These are phyloP conservation scores for Coemansia sp. DNA, from an alignment of 192 early-diverging fungal genomes.

Conservation along the genomic window DNA sequence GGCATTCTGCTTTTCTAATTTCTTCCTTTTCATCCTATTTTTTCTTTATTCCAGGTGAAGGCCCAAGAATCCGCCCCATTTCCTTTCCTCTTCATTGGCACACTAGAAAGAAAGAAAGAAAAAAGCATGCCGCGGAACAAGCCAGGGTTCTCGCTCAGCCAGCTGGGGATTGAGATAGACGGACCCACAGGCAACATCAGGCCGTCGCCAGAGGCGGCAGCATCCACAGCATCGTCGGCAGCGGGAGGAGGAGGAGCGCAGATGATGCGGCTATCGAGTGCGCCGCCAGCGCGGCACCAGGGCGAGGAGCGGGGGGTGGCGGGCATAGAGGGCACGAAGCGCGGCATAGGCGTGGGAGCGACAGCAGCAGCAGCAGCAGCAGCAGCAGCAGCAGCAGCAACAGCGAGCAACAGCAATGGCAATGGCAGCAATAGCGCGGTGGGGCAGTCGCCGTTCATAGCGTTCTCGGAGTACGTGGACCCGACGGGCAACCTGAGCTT, in stretches of 20 bases:
- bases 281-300: background rate
- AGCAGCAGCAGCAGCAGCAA: background rate
- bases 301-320: too few species aligned
- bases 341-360: background rate
- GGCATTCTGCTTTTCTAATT: too few species aligned
- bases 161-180: slow-evolving; percentile 33
- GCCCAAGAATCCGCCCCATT: too few species aligned
- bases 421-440: background rate
- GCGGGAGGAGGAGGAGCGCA: background rate
- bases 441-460: slow-evolving; percentile 21
- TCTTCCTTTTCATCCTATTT: too few species aligned
- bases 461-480: slow-evolving; percentile 45
- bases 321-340: too few species aligned
- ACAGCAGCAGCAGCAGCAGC: background rate
- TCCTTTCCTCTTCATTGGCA: background rate
- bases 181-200: slow-evolving; percentile 5
- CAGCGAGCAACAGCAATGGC: background rate
- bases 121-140: slow-evolving; percentile 42
- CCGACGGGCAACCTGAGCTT: slow-evolving; percentile 83
- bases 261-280: background rate
- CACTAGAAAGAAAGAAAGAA: background rate
- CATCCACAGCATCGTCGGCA: background rate
- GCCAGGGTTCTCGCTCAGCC: slow-evolving; percentile 45
- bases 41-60: too few species aligned
- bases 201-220: background rate